phyloP scores from a whole-genome alignment of 805 yeast species.

The Ogataea pini region DNA sequence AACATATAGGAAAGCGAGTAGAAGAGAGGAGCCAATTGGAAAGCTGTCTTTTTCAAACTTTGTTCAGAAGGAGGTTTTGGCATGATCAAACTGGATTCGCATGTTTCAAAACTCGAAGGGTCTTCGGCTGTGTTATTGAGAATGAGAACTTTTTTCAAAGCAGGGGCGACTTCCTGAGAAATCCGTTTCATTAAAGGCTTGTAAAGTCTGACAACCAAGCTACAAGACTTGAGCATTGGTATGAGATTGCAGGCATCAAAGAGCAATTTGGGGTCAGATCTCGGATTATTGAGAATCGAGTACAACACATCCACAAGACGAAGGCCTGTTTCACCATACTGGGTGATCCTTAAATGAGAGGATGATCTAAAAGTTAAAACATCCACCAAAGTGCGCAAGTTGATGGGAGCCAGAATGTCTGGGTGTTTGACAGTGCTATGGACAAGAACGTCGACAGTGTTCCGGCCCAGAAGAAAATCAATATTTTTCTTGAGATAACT shows the following conservation, averaged over 20 bases:
- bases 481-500: conserved; percentile 27
- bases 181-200: conserved; percentile 27
- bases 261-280: conserved; percentile 16
- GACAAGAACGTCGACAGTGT: conserved; percentile 19
- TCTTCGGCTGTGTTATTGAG: conserved; percentile 20
- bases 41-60: conserved; percentile 15
- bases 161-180: conserved; percentile 24
- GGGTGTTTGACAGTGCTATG: conserved; percentile 23
- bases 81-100: conserved; percentile 12
- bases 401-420: conserved; percentile 24
- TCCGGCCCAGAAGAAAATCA: conserved; percentile 21
- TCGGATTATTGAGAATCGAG: conserved; percentile 13
- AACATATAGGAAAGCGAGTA: conserved; percentile 29
- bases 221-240: conserved; percentile 25
- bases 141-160: conserved; percentile 20
- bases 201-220: conserved; percentile 17
- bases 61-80: conserved; percentile 27
- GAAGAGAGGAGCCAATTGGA: conserved; percentile 29
- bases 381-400: conserved; percentile 30
- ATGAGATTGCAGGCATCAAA: conserved; percentile 28
- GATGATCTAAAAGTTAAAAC: conserved; percentile 25
- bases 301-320: conserved; percentile 20
- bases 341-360: conserved; percentile 14
- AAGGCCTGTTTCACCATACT: conserved; percentile 11
- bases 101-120: conserved; percentile 19